Conservation (phyloP, 192 early-diverging fungal genomes). For the Entomortierella beljakovae region DNA sequence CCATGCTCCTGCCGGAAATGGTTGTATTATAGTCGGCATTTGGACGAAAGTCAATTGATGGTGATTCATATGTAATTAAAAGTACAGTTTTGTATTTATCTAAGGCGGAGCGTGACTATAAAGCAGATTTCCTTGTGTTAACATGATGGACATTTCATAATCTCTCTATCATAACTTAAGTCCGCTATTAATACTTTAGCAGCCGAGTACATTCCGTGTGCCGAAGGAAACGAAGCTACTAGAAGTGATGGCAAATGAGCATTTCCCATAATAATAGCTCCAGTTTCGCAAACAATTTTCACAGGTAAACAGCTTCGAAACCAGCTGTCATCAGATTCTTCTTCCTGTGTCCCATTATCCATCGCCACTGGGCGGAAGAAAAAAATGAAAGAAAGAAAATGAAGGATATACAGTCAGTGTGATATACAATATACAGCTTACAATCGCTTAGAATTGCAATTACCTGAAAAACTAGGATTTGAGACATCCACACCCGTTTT, state of each 20-base stretch:
- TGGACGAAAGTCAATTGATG: conserved; percentile 63
- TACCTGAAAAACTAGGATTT: conserved; percentile 36
- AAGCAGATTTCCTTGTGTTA: neutral
- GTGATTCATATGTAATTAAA: conserved; percentile 61
- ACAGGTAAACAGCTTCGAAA: conserved; percentile 74
- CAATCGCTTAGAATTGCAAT: neutral
- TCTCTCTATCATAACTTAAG: neutral
- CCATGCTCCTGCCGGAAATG: conserved; percentile 34
- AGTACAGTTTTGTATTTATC: conserved; percentile 72
- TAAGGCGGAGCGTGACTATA: conserved; percentile 63
- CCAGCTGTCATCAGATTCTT: conserved; percentile 53
- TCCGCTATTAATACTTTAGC: conserved; percentile 31
- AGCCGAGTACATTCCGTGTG: conserved; percentile 68
- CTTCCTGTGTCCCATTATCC: conserved; percentile 28
- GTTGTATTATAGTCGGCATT: conserved; percentile 74
- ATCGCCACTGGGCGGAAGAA: too few relatives aligned
- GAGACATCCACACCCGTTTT: conserved; percentile 3
- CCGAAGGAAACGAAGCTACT: conserved; percentile 66
- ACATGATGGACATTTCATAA: neutral
- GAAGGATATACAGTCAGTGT: neutral
- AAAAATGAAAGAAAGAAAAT: neutral
- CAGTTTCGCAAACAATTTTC: conserved; percentile 70
- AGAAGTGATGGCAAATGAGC: conserved; percentile 71
- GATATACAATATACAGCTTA: neutral
- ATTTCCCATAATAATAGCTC: conserved; percentile 80